Base-by-base conservation (phyloP, 768 basidiomycete species). In the Phylloporus scabripes region DNA sequence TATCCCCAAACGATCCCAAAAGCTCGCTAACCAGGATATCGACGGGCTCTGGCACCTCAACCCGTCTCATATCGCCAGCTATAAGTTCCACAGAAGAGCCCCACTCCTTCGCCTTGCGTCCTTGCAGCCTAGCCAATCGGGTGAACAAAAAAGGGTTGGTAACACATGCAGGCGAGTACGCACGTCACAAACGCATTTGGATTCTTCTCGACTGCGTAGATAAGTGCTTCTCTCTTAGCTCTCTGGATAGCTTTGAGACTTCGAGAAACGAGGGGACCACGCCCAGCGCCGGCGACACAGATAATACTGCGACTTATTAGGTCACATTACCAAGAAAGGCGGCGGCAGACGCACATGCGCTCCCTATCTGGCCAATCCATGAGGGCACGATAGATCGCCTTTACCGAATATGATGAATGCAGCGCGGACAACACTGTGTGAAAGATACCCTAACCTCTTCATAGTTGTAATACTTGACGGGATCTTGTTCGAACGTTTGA, bases 401-500 rank as follows among this genome's bases (percentile, higher is more conserved):
- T 58, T 51, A 41, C 47, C 52, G 45, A 41, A 34, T 39, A 8
- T 48, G 39, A 52, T 52, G 42, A 47, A 52, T 48, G 42, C 42
- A 32, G 48, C 47, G 33, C 40, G 45, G 51, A 42, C 23, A 44
- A 33, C 40, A 48, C 45, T 44, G 53, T 52, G 45, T 52, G 45
- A 51, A 31, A 26, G 40, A 39, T 21, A 44, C 36, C 45, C 42
- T 69, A 42, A 85, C 90, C 77, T 95, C 89, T 72, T 99, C 96
- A 64, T 99, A 99, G 59, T 91, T 85, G 48, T 77, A 69, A 64
- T 99, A 99, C 68, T 99, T 99, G 52, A 98, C 84, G 3, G 96
- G 95, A 71, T 98, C 96, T 64, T 92, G 82, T 62, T 99, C 96
- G 61, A 99, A 99, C 2, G 91, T 92, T 63, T 98, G 92, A 67